These are phyloP conservation scores for Prototheca cutis DNA, from an alignment of 163 green algal genomes.

Conservation along the genomic window DNA sequence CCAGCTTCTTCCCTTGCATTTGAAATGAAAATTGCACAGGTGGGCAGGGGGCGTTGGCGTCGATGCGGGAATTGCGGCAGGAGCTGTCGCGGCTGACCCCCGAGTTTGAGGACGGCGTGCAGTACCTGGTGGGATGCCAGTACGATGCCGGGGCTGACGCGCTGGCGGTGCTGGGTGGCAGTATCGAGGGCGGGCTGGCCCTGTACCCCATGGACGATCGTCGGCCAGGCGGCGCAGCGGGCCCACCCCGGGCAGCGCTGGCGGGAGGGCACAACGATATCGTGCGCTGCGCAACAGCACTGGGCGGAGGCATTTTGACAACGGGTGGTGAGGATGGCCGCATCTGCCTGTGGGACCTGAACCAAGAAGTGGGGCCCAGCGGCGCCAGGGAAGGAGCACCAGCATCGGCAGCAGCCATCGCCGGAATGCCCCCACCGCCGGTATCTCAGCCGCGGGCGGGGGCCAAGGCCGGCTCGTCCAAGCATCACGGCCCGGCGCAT, in stretches of 20 bases:
- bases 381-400: too few relatives aligned
- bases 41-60: slow-evolving; percentile 20
- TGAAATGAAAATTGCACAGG: too few relatives aligned
- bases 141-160: slow-evolving; percentile 34
- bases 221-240: slow-evolving; percentile 10
- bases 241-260: slow-evolving; percentile 26
- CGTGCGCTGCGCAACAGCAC: slow-evolving; percentile 15
- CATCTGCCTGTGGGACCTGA: slow-evolving; percentile 14
- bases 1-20: too few relatives aligned
- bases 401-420: background rate
- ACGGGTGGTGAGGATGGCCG: slow-evolving; percentile 23
- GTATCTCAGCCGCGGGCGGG: background rate
- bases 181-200: slow-evolving; percentile 12
- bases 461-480: too few relatives aligned
- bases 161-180: slow-evolving; percentile 38
- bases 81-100: slow-evolving; percentile 6
- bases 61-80: slow-evolving; percentile 21
- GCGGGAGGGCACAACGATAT: slow-evolving; percentile 32
- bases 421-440: slow-evolving; percentile 2
- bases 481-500: background rate
- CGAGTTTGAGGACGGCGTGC: slow-evolving; percentile 12
- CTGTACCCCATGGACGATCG: slow-evolving; percentile 20
- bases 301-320: slow-evolving; percentile 3
- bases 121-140: slow-evolving; percentile 53
- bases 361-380: too few relatives aligned